Conservation (phyloP, 345 rosid genomes). For the Salix caprea region DNA sequence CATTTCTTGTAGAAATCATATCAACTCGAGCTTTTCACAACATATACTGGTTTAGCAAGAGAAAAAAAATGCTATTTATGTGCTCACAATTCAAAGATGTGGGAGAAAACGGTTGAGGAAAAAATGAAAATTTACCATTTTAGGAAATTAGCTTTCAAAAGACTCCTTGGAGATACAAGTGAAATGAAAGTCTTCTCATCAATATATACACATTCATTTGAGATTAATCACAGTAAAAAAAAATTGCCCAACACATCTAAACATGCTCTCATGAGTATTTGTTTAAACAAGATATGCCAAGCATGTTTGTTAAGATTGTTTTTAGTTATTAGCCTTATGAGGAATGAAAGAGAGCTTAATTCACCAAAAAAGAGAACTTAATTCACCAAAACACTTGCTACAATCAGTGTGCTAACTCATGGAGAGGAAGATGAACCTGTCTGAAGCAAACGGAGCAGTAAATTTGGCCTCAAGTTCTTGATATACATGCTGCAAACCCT, state of each 20-base stretch:
- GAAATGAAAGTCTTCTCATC: background rate
- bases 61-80: background rate
- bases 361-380: background rate
- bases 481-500: constrained; percentile 72
- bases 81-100: background rate
- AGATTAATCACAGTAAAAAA: background rate
- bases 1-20: background rate
- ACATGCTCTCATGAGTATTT: background rate
- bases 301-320: background rate
- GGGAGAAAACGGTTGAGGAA: background rate
- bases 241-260: background rate
- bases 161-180: background rate
- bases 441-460: constrained; percentile 47
- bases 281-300: background rate
- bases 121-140: background rate
- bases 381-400: background rate
- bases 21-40: background rate
- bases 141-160: background rate
- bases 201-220: background rate
- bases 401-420: background rate
- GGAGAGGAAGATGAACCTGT: constrained; percentile 38
- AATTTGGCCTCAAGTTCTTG: constrained; percentile 82
- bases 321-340: background rate
- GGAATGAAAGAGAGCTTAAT: background rate
- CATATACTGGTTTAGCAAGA: background rate